A percentile compares a stretch with the other conserved stretches of the same genome.
phyloP scores from a whole-genome alignment of 1,139 yeast species.

The Keqinozyma sinolaborantium region DNA sequence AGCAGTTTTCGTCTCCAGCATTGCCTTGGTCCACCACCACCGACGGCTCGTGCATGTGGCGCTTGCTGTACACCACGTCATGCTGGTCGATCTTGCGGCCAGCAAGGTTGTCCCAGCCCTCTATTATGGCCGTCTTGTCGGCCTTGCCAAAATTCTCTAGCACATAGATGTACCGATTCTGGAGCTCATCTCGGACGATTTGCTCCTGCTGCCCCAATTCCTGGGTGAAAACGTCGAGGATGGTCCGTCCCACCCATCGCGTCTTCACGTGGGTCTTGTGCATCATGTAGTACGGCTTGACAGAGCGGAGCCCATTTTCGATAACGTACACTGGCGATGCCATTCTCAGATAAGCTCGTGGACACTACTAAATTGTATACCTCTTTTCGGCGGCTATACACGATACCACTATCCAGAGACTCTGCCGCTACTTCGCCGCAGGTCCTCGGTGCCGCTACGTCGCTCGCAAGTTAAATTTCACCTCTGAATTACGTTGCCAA shows the following conservation, averaged over 20 bases:
- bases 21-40: conserved; percentile 27
- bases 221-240: conserved; percentile 35
- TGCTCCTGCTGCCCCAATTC: conserved; percentile 42
- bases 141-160: conserved; percentile 22
- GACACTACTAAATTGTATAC: too few relatives aligned
- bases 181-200: conserved; percentile 15
- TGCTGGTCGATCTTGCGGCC: conserved; percentile 33
- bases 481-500: too few relatives aligned
- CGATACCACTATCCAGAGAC: too few relatives aligned
- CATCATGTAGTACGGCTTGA: conserved; percentile 41
- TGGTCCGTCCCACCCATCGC: conserved; percentile 46
- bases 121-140: conserved; percentile 13
- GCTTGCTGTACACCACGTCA: conserved; percentile 44
- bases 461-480: too few relatives aligned
- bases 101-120: conserved; percentile 21
- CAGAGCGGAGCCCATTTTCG: conserved; percentile 42
- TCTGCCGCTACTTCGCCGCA: too few relatives aligned
- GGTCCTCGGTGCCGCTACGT: too few relatives aligned
- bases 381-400: too few relatives aligned
- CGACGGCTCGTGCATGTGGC: conserved; percentile 66
- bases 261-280: conserved; percentile 42
- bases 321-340: conserved; percentile 13
- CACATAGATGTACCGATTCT: conserved; percentile 22
- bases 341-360: neutral
- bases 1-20: conserved; percentile 6